Evolutionary conservation across 2,329 filamentous ascomycete species (phyloP).

Genomic region (Taxawa tesnikishii): DNA sequence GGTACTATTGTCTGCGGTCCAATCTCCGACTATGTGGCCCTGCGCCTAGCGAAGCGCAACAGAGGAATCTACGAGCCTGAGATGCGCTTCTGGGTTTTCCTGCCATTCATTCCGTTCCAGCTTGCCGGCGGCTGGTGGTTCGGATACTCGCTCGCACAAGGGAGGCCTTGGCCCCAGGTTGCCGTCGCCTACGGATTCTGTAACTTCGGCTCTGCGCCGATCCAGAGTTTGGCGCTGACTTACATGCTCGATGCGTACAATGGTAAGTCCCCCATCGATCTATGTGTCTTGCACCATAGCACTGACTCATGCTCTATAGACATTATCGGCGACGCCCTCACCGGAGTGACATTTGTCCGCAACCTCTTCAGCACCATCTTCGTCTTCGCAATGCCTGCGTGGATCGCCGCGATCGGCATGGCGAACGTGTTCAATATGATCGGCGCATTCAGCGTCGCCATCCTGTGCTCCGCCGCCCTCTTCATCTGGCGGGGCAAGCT

Average conservation of each 20-base stretch:
- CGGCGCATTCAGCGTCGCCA: slow-evolving; percentile 20
- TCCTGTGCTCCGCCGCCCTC: slow-evolving; percentile 15
- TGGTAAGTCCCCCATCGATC: slow-evolving; percentile 15
- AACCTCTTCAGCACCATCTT: slow-evolving; percentile 32
- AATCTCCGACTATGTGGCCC: slow-evolving; percentile 30
- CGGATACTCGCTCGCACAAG: slow-evolving; percentile 19
- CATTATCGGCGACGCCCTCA: slow-evolving; percentile 36
- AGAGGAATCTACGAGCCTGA: slow-evolving; percentile 23
- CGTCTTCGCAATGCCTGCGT: slow-evolving; percentile 34
- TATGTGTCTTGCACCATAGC: neutral
- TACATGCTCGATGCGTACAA: slow-evolving; percentile 27
- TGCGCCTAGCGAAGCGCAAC: slow-evolving; percentile 20
- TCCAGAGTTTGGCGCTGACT: slow-evolving; percentile 23
- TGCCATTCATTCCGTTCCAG: slow-evolving; percentile 19
- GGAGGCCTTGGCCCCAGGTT: slow-evolving; percentile 15
- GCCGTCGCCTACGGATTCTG: slow-evolving; percentile 26
- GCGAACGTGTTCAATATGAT: slow-evolving; percentile 30
- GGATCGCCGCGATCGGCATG: slow-evolving; percentile 26
- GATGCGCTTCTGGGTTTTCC: slow-evolving; percentile 21
- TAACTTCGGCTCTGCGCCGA: slow-evolving; percentile 22
- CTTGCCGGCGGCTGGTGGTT: slow-evolving; percentile 25
- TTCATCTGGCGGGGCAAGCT: slow-evolving; percentile 24
- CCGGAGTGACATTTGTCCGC: slow-evolving; percentile 31
- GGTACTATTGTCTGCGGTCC: slow-evolving; percentile 34
- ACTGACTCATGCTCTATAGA: slow-evolving; percentile 13